Evolutionary conservation across 78 protist species (phyloP), one percentile per base, ranked within the genome.

Genomic region (Dictyostelium purpureum): DNA sequence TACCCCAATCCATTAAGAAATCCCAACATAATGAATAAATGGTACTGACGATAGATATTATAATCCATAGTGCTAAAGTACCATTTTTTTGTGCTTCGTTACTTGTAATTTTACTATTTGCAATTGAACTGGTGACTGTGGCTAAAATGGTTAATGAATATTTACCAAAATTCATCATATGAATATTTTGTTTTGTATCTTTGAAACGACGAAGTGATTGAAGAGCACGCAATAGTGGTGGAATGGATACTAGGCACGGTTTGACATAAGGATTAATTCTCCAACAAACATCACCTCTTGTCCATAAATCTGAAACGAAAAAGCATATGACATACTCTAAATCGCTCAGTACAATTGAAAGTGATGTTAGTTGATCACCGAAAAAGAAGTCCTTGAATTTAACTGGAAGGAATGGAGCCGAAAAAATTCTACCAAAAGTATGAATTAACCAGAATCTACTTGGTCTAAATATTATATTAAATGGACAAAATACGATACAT

Each of bases 361-460:
- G 31, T 4, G 90, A 79, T 6, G 77, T 67, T 9, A 80, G 54
- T 12, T 90, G 95, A 70, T 90, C 95, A 33, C 89, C 95, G 24
- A 90, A 75, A 31, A 79, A 90, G 79, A 90, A 90, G 43, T 90
- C 95, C 19, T 83, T 76, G 14, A 90, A 90, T 52, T 81, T 83
- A 0, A 90, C 88, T 6, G 87, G 61, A 11, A 90, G 11, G 3
- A 67, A 56, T 19, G 95, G 95, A 18, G 95, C 95, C 12, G 54
- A 26, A n/a, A 90, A 77, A 14, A 90, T 45, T 40, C 95, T 59
- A 18, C 79, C 63, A 71, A 83, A 63, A 14, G 90, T 83, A 37
- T 67, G 56, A 21, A 83, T 38, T 4, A 83, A 31, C 90, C 90
- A 83, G 26, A 35, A 54, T 83, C 90, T 33, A 43, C 90, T 71